Conservation (phyloP, 176 grass and related monocot species). For the Cenchrus americanus region DNA sequence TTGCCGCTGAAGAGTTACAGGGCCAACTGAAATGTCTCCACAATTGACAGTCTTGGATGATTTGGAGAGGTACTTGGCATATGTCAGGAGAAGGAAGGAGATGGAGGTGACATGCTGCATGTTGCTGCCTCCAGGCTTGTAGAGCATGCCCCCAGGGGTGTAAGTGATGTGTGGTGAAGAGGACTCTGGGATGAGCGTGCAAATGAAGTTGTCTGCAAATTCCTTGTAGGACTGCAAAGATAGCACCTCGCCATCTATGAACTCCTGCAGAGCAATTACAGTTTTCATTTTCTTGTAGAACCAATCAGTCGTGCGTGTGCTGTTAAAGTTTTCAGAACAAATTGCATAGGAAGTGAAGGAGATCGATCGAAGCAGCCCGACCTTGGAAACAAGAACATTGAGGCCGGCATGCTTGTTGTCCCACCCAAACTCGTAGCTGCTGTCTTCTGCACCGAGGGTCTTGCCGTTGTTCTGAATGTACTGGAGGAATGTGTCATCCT, state of each 20-base stretch:
- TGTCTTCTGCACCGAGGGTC: conserved; percentile 86
- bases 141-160: conserved; percentile 83
- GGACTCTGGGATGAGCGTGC: conserved; percentile 88
- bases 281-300: not conserved
- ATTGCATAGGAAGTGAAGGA: not conserved
- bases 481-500: conserved; percentile 67
- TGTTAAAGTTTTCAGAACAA: not conserved
- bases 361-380: not conserved
- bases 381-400: conserved; percentile 92
- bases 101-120: conserved; percentile 98
- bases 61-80: conserved; percentile 83
- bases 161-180: conserved; percentile 81
- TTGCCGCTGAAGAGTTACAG: conserved; percentile 59
- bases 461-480: conserved; percentile 95
- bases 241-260: conserved; percentile 70
- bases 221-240: conserved; percentile 87
- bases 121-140: conserved; percentile 94
- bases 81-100: conserved; percentile 83
- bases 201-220: conserved; percentile 84
- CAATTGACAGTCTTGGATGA: conserved; percentile 85
- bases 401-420: conserved; percentile 98
- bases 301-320: not conserved
- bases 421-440: conserved; percentile 90
- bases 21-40: conserved; percentile 65
- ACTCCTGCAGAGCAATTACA: conserved; percentile 54